phyloP scores from a whole-genome alignment of 2,329 filamentous ascomycete species.

The Phoma sp. region DNA sequence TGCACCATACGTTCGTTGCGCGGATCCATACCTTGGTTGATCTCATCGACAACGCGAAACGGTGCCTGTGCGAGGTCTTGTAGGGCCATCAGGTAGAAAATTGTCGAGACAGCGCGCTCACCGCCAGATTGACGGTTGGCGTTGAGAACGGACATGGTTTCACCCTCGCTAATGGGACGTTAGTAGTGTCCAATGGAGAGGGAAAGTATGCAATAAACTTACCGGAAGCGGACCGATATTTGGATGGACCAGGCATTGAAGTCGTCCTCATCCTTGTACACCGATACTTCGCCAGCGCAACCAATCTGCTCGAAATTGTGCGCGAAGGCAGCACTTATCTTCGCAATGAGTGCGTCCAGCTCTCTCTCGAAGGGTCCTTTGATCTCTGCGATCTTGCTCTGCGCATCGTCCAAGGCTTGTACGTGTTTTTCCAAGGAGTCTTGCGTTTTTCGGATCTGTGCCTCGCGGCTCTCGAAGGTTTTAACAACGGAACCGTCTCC shows the following conservation, averaged over 20 bases:
- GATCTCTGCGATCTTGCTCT: slow-evolving; percentile 68
- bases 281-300: slow-evolving; percentile 87
- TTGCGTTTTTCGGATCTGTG: slow-evolving; percentile 72
- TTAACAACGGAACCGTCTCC: slow-evolving; percentile 77
- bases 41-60: slow-evolving; percentile 98
- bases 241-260: slow-evolving; percentile 95
- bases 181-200: slow-evolving; percentile 16
- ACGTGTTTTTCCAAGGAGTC: slow-evolving; percentile 65
- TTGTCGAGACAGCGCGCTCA: slow-evolving; percentile 93
- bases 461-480: slow-evolving; percentile 65
- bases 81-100: slow-evolving; percentile 98
- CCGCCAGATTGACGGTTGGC: slow-evolving; percentile 95
- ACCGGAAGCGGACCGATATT: slow-evolving; percentile 95
- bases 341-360: slow-evolving; percentile 77
- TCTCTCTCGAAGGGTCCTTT: slow-evolving; percentile 81
- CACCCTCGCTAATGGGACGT: slow-evolving; percentile 60
- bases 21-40: slow-evolving; percentile 99
- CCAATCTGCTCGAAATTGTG: slow-evolving; percentile 94
- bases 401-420: slow-evolving; percentile 63
- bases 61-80: slow-evolving; percentile 92
- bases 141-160: slow-evolving; percentile 83
- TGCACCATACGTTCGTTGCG: slow-evolving; percentile 98
- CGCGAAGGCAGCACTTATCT: slow-evolving; percentile 89
- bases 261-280: slow-evolving; percentile 86
- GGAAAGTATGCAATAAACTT: slow-evolving; percentile 40